A percentile compares a stretch with the other conserved stretches of the same genome.
Conservation (phyloP, 495 filamentous ascomycete species). For the Amphirosellinia nigrospora region DNA sequence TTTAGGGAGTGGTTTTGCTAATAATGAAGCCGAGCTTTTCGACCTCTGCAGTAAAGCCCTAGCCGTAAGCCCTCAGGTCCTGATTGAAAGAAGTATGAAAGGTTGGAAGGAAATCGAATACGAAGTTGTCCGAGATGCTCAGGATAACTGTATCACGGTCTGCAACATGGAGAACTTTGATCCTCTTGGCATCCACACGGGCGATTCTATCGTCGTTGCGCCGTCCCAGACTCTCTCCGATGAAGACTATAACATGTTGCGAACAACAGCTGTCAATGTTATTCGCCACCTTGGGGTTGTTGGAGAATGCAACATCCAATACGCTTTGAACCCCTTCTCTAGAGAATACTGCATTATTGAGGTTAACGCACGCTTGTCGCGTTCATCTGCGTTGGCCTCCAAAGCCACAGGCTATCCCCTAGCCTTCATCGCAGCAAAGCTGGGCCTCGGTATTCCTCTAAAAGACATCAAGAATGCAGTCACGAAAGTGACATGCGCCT, state of each 20-base stretch:
- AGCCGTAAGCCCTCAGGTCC: slow-evolving; percentile 91
- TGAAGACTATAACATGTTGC: slow-evolving; percentile 99
- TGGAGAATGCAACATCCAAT: slow-evolving; percentile 99
- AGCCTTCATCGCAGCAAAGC: slow-evolving; percentile 94
- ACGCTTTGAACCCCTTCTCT: slow-evolving; percentile 95
- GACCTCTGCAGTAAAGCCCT: slow-evolving; percentile 96
- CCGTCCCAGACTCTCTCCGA: slow-evolving; percentile 96
- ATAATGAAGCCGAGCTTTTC: slow-evolving; percentile 83
- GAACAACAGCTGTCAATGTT: slow-evolving; percentile 97
- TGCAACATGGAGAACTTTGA: slow-evolving; percentile 99
- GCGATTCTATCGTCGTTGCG: slow-evolving; percentile 97
- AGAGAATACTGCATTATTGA: slow-evolving; percentile 99
- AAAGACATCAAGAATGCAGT: slow-evolving; percentile 97
- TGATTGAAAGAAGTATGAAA: slow-evolving; percentile 98
- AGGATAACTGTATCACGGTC: slow-evolving; percentile 98
- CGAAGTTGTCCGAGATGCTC: slow-evolving; percentile 93
- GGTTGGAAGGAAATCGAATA: slow-evolving; percentile 99
- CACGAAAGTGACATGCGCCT: slow-evolving; percentile 94
- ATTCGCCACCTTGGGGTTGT: slow-evolving; percentile 97
- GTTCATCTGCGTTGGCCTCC: slow-evolving; percentile 92
- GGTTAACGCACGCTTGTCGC: slow-evolving; percentile 94
- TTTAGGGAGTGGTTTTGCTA: slow-evolving; percentile 93
- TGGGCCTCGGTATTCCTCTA: slow-evolving; percentile 91
- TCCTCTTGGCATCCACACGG: slow-evolving; percentile 96
- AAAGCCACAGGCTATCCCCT: slow-evolving; percentile 97